Base-by-base conservation (phyloP, 2,329 filamentous ascomycete genomes). In the Colletotrichum sp. region DNA sequence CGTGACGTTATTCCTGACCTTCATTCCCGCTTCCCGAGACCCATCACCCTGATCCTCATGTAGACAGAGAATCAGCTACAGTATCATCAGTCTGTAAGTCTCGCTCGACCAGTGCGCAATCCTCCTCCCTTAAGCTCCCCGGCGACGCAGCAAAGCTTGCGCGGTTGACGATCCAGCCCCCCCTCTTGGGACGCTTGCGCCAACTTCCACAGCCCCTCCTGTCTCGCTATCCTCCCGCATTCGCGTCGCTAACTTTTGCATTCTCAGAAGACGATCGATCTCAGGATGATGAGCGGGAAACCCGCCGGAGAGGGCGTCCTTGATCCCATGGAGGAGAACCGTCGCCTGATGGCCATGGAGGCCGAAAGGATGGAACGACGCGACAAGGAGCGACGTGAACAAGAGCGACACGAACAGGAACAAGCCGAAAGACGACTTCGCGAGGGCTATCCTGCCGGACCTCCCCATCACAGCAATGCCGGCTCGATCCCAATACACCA, bases 401-500 rank as follows among this genome's bases (percentile, higher is more conserved):
- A 64, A 79, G 85, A 87, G 79, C 86, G 92, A 77, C 89, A 92
- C 80, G 93, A 95, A 79, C 90, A 93, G 82, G 93, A 95, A 80
- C 89, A 91, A 75, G 87, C 91, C 79, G 92, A 95, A 78, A 88
- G 90, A 79, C 89, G 90, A 78, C 88, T 91, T 75, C 89, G 91
- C 82, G 92, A 94, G 59, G 90, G 92, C 68, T 93, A 92, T 81
- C 94, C 93, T 80, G 90, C 91, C 24, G 82, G 84, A 67, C 91
- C 94, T 76, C 92, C 94, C 30, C 95, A 97, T 82, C 96, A 98
- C 84, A 97, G 94, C 85, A 96, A 95, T 82, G 93, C 95, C 52
- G 95, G 94, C 73, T 95, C 96, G 4, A 95, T 98, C 71, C 95
- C 96, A 71, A 94, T 99, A 80, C 96, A 99, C 85, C 96, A 99